Percentiles rank a stretch among this genome's conserved stretches.
These are phyloP conservation scores for Mucor plumbeus DNA, from an alignment of 371 early-diverging fungal species.

Conservation along the genomic window DNA sequence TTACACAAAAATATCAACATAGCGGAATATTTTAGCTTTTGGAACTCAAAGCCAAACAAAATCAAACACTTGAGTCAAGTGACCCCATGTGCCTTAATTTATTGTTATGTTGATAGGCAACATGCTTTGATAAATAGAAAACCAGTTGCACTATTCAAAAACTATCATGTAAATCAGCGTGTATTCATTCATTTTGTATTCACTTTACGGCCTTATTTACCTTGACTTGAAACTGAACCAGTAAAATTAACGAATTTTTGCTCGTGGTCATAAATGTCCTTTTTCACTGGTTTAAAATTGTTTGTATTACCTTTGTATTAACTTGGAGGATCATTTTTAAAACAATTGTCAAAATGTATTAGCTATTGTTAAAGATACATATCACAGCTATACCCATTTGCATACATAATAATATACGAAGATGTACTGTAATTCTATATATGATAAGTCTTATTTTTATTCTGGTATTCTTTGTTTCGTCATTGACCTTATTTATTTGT, in stretches of 20 bases:
- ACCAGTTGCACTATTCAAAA: not conserved
- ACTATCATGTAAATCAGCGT: not conserved
- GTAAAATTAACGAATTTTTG: not conserved
- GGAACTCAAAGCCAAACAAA: slow-evolving; percentile 17
- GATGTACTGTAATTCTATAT: too few species aligned
- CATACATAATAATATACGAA: too few species aligned
- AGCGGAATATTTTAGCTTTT: slow-evolving; percentile 6
- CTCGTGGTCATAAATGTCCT: not conserved
- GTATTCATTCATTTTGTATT: not conserved
- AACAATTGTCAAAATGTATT: not conserved
- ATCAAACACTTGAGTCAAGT: slow-evolving; percentile 14
- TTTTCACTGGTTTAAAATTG: not conserved
- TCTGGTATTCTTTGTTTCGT: too few species aligned
- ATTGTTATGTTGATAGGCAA: not conserved
- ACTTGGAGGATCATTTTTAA: not conserved
- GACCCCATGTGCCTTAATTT: slow-evolving; percentile 20
- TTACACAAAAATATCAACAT: slow-evolving; percentile 3
- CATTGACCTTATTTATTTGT: not conserved
- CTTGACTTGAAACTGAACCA: not conserved
- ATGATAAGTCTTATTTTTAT: too few species aligned
- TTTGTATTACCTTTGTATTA: not conserved
- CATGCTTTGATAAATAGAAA: not conserved
- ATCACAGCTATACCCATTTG: not conserved
- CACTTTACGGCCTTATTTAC: not conserved
- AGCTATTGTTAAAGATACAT: not conserved